Base-by-base conservation (phyloP, 306 rosid genomes). In the Malus sylvestris region DNA sequence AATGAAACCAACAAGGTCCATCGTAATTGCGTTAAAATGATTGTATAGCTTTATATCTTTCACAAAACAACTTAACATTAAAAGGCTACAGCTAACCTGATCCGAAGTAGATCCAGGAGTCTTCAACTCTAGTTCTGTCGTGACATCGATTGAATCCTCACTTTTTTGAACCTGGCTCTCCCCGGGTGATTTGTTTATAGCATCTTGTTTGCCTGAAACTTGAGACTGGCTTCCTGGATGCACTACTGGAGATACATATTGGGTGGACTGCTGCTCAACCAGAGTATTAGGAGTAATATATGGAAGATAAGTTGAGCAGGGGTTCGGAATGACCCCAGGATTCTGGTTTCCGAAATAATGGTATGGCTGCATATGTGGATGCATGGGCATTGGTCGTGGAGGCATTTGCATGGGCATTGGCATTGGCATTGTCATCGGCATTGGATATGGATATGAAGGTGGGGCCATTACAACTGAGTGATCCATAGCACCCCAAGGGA, bases 21-120 rank as follows among this genome's bases (percentile, higher is more conserved):
- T 27, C 25, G 68, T 67, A 60, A 38, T 46, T 8, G 4, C n/a
- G 42, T 55, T 6, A 40, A 40, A 68, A 66, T 67, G 52, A 40
- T 59, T 33, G 23, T 10, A 27, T 15, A 44, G 38, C 32, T 79
- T 38, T 79, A 13, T 2, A 62, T 59, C 30, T 2, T 61, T 78
- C 46, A 16, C 20, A 14, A 74, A 59, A 67, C 46, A 70, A 60
- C 30, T 62, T 67, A 46, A 42, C 53, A 67, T 62, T 67, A 46
- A 42, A 61, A 67, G 35, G 25, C 42, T 29, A 69, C 68, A 52
- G 33, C 88, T 60, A 58, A 91, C 98, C 97, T 88, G 93, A 73
- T 93, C 93, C 67, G 90, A 75, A 18, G 89, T 72, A 53, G 87
- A 91, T 11, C 97, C 96, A 20, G 97, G 92, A 68, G 91, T 93